phyloP scores from a whole-genome alignment of 257 asterid species.

The Primulina tabacum region DNA sequence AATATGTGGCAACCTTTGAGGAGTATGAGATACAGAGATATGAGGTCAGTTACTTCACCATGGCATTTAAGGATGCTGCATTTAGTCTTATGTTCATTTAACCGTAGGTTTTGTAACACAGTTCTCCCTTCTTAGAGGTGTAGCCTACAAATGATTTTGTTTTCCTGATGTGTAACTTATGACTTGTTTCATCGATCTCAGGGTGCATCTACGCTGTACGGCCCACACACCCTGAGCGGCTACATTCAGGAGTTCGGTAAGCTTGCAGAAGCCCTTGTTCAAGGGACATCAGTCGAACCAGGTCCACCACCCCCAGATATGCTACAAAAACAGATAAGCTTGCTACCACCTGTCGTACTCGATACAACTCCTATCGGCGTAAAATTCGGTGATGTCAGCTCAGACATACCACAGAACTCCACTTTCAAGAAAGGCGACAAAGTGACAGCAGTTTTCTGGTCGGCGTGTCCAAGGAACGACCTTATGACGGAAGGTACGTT shows the following conservation, averaged over 20 bases:
- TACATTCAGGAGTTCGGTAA: slow-evolving; percentile 84
- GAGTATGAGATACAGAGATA: slow-evolving; percentile 92
- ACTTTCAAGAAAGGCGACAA: slow-evolving; percentile 60
- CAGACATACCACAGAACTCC: slow-evolving; percentile 69
- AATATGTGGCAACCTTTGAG: slow-evolving; percentile 83
- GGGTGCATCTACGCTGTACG: slow-evolving; percentile 95
- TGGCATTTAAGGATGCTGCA: not conserved
- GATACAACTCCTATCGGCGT: slow-evolving; percentile 65
- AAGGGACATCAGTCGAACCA: slow-evolving; percentile 44
- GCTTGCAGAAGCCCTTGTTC: slow-evolving; percentile 59
- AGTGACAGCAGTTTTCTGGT: slow-evolving; percentile 71
- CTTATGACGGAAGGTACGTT: slow-evolving; percentile 98
- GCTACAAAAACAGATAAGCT: slow-evolving; percentile 67
- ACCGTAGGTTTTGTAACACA: not conserved
- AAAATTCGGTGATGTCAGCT: slow-evolving; percentile 64
- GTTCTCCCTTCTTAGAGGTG: not conserved
- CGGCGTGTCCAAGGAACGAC: slow-evolving; percentile 92
- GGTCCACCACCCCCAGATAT: slow-evolving; percentile 90
- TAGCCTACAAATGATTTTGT: not conserved
- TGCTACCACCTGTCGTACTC: slow-evolving; percentile 67
- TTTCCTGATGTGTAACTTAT: not conserved
- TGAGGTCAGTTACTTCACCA: slow-evolving; percentile 59
- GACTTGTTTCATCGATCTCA: slow-evolving; percentile 25
- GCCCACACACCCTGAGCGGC: slow-evolving; percentile 84
- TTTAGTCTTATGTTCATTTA: not conserved